Evolutionary conservation across 208 protist genomes (phyloP), one percentile per base, ranked within the genome.

Genomic region (Acanthamoeba triangularis): DNA sequence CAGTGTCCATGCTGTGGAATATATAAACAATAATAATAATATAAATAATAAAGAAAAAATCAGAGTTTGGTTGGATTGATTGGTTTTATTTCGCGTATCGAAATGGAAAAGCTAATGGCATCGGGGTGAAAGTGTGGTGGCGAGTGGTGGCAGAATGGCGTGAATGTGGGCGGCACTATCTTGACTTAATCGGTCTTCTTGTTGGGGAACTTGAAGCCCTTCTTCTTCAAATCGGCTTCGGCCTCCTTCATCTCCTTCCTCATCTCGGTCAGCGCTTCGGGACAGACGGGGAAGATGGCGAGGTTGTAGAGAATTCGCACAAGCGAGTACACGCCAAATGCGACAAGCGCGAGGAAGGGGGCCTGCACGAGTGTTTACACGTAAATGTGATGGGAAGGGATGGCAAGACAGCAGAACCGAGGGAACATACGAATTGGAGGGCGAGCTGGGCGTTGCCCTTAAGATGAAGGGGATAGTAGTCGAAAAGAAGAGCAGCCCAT

Each of bases 201-300:
- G 41, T 85, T 59, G 25, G 78, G 78, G 78, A 91, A 91, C 30
- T 63, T 91, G 61, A 91, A 91, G 85, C 85, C 85, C 30, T 35
- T 63, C 37, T 72, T 63, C 54, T 65, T 91, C n/a, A 91, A 56
- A 52, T 91, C 85, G 56, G 56, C 30, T 54, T 91, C 85, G 54
- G 85, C 85, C 30, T 91, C 85, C 35, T 91, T 72, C 85, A 91
- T 91, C 61, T 91, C 85, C 37, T 91, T 91, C 28, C 54, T 63
- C 52, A 91, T 63, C 85, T 91, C 85, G 13, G 61, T 33, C 56
- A 72, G 33, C 14, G 85, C 85, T 41, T 91, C 30, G 11, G 85
- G 85, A 33, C 85, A 91, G 85, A 35, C 33, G 14, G 85, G 85
- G 85, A 91, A 91, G 54, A 72, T 47, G 20, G 85, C 85, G 1